A percentile compares a stretch with the other conserved stretches of the same genome.
Evolutionary conservation across 1,139 yeast genomes (phyloP).

Genomic region (Diutina neorugosa): DNA sequence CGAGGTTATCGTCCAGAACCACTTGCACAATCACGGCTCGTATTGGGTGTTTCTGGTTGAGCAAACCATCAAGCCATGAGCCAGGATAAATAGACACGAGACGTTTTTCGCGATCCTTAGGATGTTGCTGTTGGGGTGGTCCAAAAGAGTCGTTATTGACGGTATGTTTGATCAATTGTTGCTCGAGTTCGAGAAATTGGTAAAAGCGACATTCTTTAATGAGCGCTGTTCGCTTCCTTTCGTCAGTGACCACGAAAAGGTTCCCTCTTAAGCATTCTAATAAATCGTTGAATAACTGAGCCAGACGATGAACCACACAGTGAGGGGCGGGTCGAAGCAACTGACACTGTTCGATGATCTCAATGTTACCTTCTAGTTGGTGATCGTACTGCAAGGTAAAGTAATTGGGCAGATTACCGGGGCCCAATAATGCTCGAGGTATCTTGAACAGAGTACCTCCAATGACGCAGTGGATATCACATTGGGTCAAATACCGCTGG

Average conservation of each 20-base stretch:
- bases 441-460: constrained; percentile 53
- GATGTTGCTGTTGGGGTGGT: too few species aligned
- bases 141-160: constrained; percentile 32
- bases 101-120: background rate
- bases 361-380: constrained; percentile 30
- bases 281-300: constrained; percentile 48
- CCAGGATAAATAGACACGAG: background rate
- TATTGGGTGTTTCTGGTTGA: constrained; percentile 12
- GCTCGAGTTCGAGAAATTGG: constrained; percentile 65
- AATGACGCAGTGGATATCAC: constrained; percentile 47
- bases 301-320: constrained; percentile 40
- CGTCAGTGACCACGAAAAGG: constrained; percentile 30
- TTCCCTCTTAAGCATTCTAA: constrained; percentile 47
- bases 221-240: constrained; percentile 43
- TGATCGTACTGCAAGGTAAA: constrained; percentile 54
- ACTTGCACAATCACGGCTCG: constrained; percentile 49
- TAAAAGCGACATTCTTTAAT: constrained; percentile 67
- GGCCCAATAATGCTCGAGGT: constrained; percentile 39
- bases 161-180: constrained; percentile 42
- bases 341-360: constrained; percentile 24
- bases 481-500: constrained; percentile 33
- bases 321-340: constrained; percentile 71
- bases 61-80: too few species aligned
- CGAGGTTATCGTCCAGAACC: constrained; percentile 14
- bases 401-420: constrained; percentile 70